Conservation (phyloP, 2,329 filamentous ascomycete genomes). For the Bipolaris bicolor region DNA sequence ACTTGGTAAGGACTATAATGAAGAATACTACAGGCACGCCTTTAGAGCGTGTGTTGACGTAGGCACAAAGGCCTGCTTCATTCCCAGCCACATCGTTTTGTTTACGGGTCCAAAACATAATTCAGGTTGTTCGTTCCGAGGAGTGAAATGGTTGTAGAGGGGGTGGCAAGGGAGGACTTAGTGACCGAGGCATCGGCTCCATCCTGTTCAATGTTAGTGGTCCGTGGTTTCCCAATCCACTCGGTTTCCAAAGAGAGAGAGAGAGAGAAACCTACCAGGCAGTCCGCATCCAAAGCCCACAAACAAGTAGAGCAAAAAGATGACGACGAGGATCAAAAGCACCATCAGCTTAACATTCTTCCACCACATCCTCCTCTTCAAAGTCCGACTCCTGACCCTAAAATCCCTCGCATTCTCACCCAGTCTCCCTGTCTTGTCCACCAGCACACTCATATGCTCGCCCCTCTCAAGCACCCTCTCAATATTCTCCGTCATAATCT, state of each 20-base stretch:
- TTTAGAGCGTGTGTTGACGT: not conserved
- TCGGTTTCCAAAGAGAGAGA: not conserved
- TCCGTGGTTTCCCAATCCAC: not conserved
- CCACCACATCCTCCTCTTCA: constrained; percentile 98
- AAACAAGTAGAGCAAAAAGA: constrained; percentile 74
- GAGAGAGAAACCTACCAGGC: constrained; percentile 53
- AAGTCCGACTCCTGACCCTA: constrained; percentile 79
- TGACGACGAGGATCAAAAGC: constrained; percentile 72
- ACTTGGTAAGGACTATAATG: constrained; percentile 11
- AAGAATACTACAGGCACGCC: constrained; percentile 5
- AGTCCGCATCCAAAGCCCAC: constrained; percentile 75
- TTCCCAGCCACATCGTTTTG: not conserved
- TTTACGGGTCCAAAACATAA: not conserved
- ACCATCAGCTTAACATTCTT: constrained; percentile 97
- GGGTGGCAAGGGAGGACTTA: constrained; percentile 4
- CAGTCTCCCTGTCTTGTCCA: constrained; percentile 94
- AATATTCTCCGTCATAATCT: constrained; percentile 96
- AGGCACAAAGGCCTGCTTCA: not conserved
- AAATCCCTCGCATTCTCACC: constrained; percentile 91
- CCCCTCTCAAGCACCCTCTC: constrained; percentile 84
- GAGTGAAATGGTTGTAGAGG: not conserved
- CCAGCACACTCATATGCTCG: constrained; percentile 89
- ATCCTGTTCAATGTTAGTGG: constrained; percentile 38
- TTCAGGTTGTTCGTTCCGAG: not conserved
- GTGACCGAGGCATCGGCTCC: constrained; percentile 47